Conservation (phyloP, 2,329 filamentous ascomycete genomes). For the Ophiocordyceps robertsii region DNA sequence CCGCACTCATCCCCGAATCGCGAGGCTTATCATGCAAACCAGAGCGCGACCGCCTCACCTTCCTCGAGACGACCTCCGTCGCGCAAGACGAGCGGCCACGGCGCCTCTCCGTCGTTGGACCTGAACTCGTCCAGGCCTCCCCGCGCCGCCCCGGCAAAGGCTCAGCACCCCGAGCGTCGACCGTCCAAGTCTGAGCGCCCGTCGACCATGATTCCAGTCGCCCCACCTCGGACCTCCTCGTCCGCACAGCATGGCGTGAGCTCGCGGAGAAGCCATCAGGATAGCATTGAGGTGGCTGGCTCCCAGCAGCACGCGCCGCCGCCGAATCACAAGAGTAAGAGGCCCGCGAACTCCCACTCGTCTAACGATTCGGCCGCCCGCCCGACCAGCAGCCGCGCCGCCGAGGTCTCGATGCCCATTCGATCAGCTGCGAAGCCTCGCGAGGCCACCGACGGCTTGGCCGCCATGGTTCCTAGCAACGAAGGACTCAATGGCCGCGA, state of each 20-base stretch:
- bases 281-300: slow-evolving; percentile 29
- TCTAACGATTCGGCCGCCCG: slow-evolving; percentile 25
- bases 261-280: slow-evolving; percentile 29
- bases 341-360: slow-evolving; percentile 11
- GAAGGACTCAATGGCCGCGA: slow-evolving; percentile 17
- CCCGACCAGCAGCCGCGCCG: slow-evolving; percentile 15
- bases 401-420: slow-evolving; percentile 28
- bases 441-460: slow-evolving; percentile 69
- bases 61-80: slow-evolving; percentile 39
- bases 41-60: slow-evolving; percentile 32
- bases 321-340: slow-evolving; percentile 16
- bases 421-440: slow-evolving; percentile 42
- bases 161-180: slow-evolving; percentile 27
- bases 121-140: slow-evolving; percentile 32
- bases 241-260: slow-evolving; percentile 41
- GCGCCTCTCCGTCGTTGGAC: slow-evolving; percentile 20
- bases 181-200: slow-evolving; percentile 34
- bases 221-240: slow-evolving; percentile 73
- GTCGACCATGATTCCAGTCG: slow-evolving; percentile 54
- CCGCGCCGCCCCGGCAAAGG: slow-evolving; percentile 26
- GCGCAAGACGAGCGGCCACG: slow-evolving; percentile 37
- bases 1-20: slow-evolving; percentile 36
- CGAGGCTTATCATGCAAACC: slow-evolving; percentile 44
- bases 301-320: slow-evolving; percentile 9
- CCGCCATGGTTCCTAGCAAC: slow-evolving; percentile 38